Evolutionary conservation across 768 basidiomycete species (phyloP).

Genomic region (Clathrus columnatus): DNA sequence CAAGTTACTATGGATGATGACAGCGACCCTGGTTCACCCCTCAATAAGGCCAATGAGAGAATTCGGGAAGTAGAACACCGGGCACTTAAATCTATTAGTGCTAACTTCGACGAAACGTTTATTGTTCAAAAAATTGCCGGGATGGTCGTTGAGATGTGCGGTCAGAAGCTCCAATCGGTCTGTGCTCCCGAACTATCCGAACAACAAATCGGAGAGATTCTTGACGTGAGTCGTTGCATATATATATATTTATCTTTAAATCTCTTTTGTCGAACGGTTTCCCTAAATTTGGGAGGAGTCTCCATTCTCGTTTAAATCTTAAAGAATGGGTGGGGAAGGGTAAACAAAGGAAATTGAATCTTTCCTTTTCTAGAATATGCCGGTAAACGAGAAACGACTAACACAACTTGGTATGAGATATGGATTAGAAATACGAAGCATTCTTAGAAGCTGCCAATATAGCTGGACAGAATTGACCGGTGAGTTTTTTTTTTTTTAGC

Average conservation of each 20-base stretch:
- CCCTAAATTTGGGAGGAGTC: too few relatives aligned
- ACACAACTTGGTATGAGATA: not conserved
- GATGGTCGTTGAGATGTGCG: not conserved
- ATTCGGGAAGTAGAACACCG: not conserved
- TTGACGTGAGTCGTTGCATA: slow-evolving; percentile 6
- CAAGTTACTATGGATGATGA: not conserved
- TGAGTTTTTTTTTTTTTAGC: not conserved
- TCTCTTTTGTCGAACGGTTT: too few relatives aligned
- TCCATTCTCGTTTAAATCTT: too few relatives aligned
- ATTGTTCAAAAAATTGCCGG: not conserved
- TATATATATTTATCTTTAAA: too few relatives aligned
- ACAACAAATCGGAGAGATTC: not conserved
- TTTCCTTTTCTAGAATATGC: not conserved
- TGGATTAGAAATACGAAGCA: slow-evolving; percentile 2
- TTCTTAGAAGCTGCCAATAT: not conserved
- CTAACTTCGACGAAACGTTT: not conserved
- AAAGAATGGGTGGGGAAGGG: not conserved
- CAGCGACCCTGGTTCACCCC: not conserved
- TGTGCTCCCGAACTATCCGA: not conserved
- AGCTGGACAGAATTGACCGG: slow-evolving; percentile 2
- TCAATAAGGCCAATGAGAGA: not conserved
- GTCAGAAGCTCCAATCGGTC: not conserved
- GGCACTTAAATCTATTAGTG: not conserved
- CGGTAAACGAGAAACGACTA: not conserved
- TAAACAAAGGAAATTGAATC: not conserved